Percentiles rank a stretch among this genome's conserved stretches.
phyloP scores from a whole-genome alignment of 1,139 yeast genomes.

The Diutina rugosa region DNA sequence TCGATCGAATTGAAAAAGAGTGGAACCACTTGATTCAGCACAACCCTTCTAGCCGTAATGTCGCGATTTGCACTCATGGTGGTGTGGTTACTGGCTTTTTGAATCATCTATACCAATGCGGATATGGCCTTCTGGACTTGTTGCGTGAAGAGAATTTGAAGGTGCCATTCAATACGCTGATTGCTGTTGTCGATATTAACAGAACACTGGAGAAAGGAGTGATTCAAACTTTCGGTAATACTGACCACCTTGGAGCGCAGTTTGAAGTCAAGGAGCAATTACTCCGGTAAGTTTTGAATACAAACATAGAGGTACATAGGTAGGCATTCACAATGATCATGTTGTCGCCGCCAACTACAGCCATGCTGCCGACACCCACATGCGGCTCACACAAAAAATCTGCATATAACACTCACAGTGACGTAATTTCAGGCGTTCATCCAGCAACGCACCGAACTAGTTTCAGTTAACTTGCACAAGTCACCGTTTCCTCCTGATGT shows the following conservation, averaged over 20 bases:
- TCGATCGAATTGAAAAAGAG: constrained; percentile 35
- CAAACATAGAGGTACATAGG: too few relatives aligned
- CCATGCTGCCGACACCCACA: neutral
- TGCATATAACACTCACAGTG: neutral
- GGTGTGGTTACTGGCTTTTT: constrained; percentile 63
- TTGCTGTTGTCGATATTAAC: constrained; percentile 47
- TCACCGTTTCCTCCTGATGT: constrained; percentile 7
- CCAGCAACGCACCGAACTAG: neutral
- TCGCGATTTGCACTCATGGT: constrained; percentile 71
- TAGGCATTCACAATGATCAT: neutral
- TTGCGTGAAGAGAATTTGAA: constrained; percentile 31
- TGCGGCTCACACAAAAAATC: neutral
- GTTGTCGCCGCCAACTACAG: neutral
- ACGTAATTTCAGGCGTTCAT: neutral
- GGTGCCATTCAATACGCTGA: constrained; percentile 64
- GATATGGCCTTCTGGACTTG: constrained; percentile 22
- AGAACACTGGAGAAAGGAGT: constrained; percentile 23
- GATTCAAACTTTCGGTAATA: constrained; percentile 44
- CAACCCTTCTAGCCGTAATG: constrained; percentile 25
- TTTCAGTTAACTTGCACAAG: neutral
- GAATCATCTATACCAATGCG: constrained; percentile 28
- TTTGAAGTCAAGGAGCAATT: constrained; percentile 23
- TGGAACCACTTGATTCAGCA: constrained; percentile 31
- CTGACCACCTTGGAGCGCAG: constrained; percentile 45
- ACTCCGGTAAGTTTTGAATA: constrained; percentile 12